Evolutionary conservation across 805 yeast genomes (phyloP), one percentile per base, ranked within the genome.

Genomic region (Starmera dryadoides): DNA sequence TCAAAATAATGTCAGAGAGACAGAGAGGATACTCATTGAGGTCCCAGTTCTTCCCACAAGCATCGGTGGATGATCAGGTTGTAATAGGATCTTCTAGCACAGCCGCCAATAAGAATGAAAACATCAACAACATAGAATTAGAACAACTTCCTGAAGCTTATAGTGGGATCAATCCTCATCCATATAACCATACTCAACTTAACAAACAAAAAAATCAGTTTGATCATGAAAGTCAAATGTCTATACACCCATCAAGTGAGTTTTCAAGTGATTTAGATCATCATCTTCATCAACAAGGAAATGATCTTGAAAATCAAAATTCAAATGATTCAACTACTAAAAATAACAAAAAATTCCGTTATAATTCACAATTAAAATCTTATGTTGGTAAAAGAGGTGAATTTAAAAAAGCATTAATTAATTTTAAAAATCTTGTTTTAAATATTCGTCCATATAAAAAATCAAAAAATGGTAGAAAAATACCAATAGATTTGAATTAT

Each of bases 21-120:
- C 72, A 70, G 44, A 59, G 89, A 49, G 88, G 88, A 0, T 75
- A 79, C 43, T 78, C 86, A 8, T 58, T 82, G 40, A 66, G 89
- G 43, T 68, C 84, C 0, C 87, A 82, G 60, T 64, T 82, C 36
- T 71, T 81, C 60, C 75, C 69, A 52, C 75, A 68, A 40, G 48
- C 50, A 19, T 46, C 62, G 36, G 44, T 42, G 39, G 62, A 39
- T 18, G n/a, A 18, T 5, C 20, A 8, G 21, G 22, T 11, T 4
- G 11, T 18, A 12, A 12, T 22, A 8, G 16, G 16, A 15, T n/a
- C 30, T n/a, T 28, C 30, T n/a, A 12, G 9, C n/a, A n/a, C n/a
- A n/a, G n/a, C n/a, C n/a, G n/a, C n/a, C n/a, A n/a, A n/a, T n/a
- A n/a, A n/a, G n/a, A n/a, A n/a, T n/a, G 10, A 26, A 6, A 26